Base-by-base conservation (phyloP, 495 filamentous ascomycete species). In the Monascus purpureus region DNA sequence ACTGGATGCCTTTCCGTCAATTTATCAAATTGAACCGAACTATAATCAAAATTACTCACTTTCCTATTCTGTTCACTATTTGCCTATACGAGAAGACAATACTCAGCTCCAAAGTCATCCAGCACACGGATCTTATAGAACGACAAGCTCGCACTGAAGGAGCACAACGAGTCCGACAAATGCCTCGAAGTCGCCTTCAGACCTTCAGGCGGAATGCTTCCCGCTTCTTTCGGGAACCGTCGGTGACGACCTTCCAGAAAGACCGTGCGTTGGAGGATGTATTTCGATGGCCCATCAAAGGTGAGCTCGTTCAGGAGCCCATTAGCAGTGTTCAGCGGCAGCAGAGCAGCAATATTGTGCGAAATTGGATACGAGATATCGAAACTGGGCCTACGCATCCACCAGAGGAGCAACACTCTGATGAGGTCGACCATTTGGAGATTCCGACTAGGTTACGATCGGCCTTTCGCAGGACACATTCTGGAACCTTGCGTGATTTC, bases 191-290 rank as follows among this genome's bases (percentile, higher is more conserved):
- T 31, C 69, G 74, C 7, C 71, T 80, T 29, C 64, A 57, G 13
- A 68, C 72, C 22, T 86, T 92, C 49, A 84, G 73, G 40, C 79
- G 77, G 9, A 59, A 43, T 11, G 47, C 52, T 11, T 70, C 60
- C 36, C 57, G 79, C 20, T 61, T 80, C 4, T 65, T 81, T 18
- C 76, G 83, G 19, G 82, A 90, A 47, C 82, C 83, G 29, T 92
- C 83, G 0, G 69, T 90, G 26, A 70, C 79, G 17, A 86, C 81
- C 0, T 84, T 74, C 45, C 82, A 87, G 36, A 90, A 93, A 46
- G 87, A 94, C 40, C 75, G 73, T 25, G 87, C 82, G 7, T 57
- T 96, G n/a, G 88, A 93, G 14, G 86, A 92, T 42, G 84, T 96
- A 0, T 96, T 96, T 50, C 69, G 82, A 33, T 58, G 60, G 16